Evolutionary conservation across 306 rosid genomes (phyloP), one percentile per base, ranked within the genome.

Genomic region (Sechiopsis laciniata): DNA sequence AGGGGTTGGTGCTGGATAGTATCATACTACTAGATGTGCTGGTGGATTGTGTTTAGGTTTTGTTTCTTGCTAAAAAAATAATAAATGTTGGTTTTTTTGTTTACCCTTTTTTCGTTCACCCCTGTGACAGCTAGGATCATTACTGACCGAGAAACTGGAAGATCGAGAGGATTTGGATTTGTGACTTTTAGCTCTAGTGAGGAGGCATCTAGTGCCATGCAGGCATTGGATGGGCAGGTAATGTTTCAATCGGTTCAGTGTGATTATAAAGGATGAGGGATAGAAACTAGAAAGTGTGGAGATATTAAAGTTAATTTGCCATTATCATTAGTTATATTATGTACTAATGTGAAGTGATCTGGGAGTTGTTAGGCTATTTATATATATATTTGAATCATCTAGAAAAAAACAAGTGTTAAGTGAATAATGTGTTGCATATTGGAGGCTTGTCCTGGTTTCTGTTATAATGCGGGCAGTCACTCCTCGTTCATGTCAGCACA

Each of bases 171-270:
- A 70, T 95, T 91, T 84, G 97, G 88, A 32, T 95, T 95, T 77
- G 55, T 95, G 54, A 91, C 95, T 10, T 94, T 24, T 79, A 80
- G 74, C 77, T 82, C 95, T 13, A 80, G 74, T 46, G 99, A 94
- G 84, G 97, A 86, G 77, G 99, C 99, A 69, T 80, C 95, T 35
- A 88, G 90, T 85, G 97, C 99, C 46, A 78, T 88, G 66, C 96
- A 91, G 82, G 95, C 95, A 65, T 85, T 91, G 85, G 96, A 91
- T 74, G 89, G 91, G 50, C 91, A 91, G 96, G 99, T 94, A 89
- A 71, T 55, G 58, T 37, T 37, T 37, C 45, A 37, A 62, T 57
- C 20, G 51, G 19, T 29, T 29, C 12, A 21, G 66, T 45, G 26
- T 42, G 74, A 55, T 51, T 69, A 9, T 22, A 69, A 69, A 69